These are phyloP conservation scores for Lagerstroemia speciosa DNA, from an alignment of 345 rosid species.

Conservation along the genomic window DNA sequence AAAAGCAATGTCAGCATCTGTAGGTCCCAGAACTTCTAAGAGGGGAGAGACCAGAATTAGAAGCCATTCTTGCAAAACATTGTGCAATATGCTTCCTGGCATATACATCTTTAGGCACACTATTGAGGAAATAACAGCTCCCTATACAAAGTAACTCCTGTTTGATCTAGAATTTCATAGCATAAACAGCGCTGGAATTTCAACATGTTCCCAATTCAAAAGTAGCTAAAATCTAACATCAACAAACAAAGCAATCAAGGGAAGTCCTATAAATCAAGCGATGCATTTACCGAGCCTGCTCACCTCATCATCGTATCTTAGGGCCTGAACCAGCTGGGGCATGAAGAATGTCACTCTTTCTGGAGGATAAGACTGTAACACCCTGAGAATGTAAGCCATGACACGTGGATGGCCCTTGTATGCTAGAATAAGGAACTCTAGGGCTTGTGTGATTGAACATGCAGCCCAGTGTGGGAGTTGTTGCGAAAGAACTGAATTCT, in stretches of 20 bases:
- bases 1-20: not conserved
- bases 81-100: no score
- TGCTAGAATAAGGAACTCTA: constrained; percentile 87
- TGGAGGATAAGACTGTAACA: constrained; percentile 97
- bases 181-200: not conserved
- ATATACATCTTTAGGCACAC: not conserved
- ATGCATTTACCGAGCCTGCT: constrained; percentile 4
- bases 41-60: not conserved
- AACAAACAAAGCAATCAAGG: not conserved
- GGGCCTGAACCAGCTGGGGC: constrained; percentile 97
- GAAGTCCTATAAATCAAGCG: not conserved
- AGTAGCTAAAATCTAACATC: not conserved
- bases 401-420: constrained; percentile 98
- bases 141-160: not conserved
- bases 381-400: constrained; percentile 98
- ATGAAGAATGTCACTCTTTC: constrained; percentile 92
- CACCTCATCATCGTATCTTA: constrained; percentile 88
- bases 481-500: constrained; percentile 85
- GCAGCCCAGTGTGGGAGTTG: constrained; percentile 99
- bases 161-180: not conserved
- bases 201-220: not conserved
- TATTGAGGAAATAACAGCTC: not conserved
- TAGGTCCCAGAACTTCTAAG: not conserved
- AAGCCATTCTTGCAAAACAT: not conserved
- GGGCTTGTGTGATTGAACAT: constrained; percentile 94